Conservation (phyloP, 352 stramenopile genomes). For the Phytophthora citrophthora region DNA sequence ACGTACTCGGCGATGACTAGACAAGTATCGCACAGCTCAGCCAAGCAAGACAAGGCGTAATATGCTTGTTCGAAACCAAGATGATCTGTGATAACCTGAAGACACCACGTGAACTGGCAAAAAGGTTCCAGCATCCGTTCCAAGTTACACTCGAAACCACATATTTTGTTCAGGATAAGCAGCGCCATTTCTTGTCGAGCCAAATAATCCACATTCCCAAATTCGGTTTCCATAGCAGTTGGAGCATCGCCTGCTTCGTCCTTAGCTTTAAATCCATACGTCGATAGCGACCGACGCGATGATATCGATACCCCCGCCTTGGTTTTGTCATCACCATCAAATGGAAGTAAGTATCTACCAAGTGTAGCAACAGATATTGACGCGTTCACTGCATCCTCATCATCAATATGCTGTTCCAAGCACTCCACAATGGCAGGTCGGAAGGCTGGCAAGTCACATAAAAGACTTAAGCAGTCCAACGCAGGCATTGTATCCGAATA, state of each 20-base stretch:
- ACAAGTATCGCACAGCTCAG: constrained; percentile 80
- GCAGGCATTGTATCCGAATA: constrained; percentile 81
- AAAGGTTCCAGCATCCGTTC: constrained; percentile 81
- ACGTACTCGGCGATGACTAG: constrained; percentile 79
- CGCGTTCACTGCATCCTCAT: constrained; percentile 64
- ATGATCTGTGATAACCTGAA: constrained; percentile 86
- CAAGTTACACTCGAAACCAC: constrained; percentile 70
- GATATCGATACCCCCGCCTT: constrained; percentile 76
- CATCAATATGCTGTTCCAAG: constrained; percentile 69
- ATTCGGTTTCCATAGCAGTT: constrained; percentile 64
- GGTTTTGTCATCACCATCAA: constrained; percentile 56
- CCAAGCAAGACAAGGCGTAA: constrained; percentile 78
- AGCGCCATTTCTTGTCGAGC: constrained; percentile 77
- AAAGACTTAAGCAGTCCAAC: constrained; percentile 71
- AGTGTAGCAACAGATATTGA: constrained; percentile 80
- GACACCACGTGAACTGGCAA: constrained; percentile 78
- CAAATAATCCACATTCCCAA: constrained; percentile 81
- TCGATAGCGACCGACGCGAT: constrained; percentile 74
- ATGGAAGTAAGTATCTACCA: constrained; percentile 77
- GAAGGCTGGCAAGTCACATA: constrained; percentile 72
- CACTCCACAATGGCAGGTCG: constrained; percentile 62
- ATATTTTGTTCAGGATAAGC: constrained; percentile 85
- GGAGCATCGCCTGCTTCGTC: constrained; percentile 35
- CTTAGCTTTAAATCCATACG: constrained; percentile 73
- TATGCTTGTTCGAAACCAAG: constrained; percentile 82